These are phyloP conservation scores for Daphne laureola DNA, from an alignment of 441 rosid genomes.

Conservation along the genomic window DNA sequence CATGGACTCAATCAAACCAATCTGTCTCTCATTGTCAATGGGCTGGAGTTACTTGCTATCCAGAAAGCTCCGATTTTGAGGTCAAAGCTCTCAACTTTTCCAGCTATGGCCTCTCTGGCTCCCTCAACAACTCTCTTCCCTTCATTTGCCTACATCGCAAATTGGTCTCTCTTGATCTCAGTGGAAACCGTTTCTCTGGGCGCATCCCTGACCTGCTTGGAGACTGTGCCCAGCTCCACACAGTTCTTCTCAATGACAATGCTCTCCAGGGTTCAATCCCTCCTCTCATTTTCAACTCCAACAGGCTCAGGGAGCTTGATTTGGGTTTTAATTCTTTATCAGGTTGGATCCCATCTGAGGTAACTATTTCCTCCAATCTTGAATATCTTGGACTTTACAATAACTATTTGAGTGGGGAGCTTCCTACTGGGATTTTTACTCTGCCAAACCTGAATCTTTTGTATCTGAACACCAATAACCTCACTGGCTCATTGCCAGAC, in stretches of 20 bases:
- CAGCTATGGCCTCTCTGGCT: constrained; percentile 25
- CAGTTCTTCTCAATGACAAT: constrained; percentile 27
- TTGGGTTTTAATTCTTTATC: constrained; percentile 25
- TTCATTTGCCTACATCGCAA: constrained; percentile 22
- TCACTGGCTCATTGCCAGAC: constrained; percentile 23
- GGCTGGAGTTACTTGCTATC: constrained; percentile 30
- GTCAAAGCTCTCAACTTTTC: constrained; percentile 31
- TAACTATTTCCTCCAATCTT: constrained; percentile 23
- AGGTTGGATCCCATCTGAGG: constrained; percentile 30
- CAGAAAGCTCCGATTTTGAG: constrained; percentile 12
- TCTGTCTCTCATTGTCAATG: constrained; percentile 27
- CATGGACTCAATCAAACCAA: constrained; percentile 28
- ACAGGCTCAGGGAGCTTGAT: constrained; percentile 20
- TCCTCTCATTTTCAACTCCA: constrained; percentile 21
- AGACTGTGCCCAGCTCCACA: constrained; percentile 20
- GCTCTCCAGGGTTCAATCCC: constrained; percentile 24
- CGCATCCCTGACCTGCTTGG: constrained; percentile 24
- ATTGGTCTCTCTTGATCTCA: constrained; percentile 28
- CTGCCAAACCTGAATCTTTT: constrained; percentile 20
- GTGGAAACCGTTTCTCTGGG: constrained; percentile 33
- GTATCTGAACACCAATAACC: constrained; percentile 27
- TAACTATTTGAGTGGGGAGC: constrained; percentile 25
- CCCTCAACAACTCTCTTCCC: constrained; percentile 19
- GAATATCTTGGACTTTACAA: constrained; percentile 29
- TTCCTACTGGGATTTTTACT: constrained; percentile 24